These are phyloP conservation scores for Chaetomiaceae sp. DNA, from an alignment of 2,329 filamentous ascomycete genomes.

Conservation along the genomic window DNA sequence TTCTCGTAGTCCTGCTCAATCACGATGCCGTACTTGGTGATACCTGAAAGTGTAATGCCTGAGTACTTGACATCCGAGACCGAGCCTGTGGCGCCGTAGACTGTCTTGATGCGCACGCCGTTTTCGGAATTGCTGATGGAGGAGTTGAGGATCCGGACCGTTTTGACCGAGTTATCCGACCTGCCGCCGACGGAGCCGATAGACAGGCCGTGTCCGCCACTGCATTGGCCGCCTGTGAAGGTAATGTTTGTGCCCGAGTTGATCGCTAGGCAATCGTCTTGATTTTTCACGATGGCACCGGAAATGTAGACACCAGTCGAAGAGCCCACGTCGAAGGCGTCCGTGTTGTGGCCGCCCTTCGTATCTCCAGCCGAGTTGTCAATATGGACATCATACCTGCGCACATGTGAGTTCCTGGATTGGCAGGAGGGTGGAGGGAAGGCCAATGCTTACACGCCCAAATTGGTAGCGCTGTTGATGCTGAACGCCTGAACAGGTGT, in stretches of 20 bases:
- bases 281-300: slow-evolving; percentile 48
- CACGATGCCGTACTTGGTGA: slow-evolving; percentile 49
- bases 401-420: neutral
- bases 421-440: neutral
- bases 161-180: slow-evolving; percentile 46
- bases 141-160: slow-evolving; percentile 44
- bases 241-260: slow-evolving; percentile 44
- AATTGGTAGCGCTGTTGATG: slow-evolving; percentile 36
- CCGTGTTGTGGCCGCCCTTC: slow-evolving; percentile 46
- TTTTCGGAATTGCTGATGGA: slow-evolving; percentile 47
- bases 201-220: slow-evolving; percentile 50
- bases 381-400: slow-evolving; percentile 38
- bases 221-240: slow-evolving; percentile 39
- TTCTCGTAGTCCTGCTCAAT: slow-evolving; percentile 51
- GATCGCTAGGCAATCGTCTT: slow-evolving; percentile 54
- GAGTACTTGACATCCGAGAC: slow-evolving; percentile 48
- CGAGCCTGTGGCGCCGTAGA: slow-evolving; percentile 43
- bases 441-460: slow-evolving; percentile 22
- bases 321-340: slow-evolving; percentile 45
- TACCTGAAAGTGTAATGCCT: slow-evolving; percentile 43
- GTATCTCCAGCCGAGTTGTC: slow-evolving; percentile 51
- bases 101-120: slow-evolving; percentile 51
- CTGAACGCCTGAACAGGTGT: slow-evolving; percentile 49
- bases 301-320: slow-evolving; percentile 43
- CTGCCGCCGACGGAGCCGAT: slow-evolving; percentile 56